phyloP scores from a whole-genome alignment of 2,329 filamentous ascomycete species.

The Penicillium palitans region DNA sequence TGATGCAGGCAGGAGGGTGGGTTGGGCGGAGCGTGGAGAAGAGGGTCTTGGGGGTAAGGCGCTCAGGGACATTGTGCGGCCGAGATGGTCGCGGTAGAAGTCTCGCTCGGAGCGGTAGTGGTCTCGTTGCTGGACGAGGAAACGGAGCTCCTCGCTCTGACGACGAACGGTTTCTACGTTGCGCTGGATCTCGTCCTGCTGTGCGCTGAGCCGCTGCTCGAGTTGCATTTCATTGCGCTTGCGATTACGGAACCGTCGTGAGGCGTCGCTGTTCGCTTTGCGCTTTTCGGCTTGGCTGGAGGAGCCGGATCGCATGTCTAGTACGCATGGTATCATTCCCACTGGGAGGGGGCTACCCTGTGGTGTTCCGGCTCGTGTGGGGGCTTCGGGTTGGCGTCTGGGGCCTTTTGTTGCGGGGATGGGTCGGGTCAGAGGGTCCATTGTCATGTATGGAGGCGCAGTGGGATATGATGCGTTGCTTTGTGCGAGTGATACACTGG shows the following conservation, averaged over 20 bases:
- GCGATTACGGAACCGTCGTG: constrained; percentile 43
- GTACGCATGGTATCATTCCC: constrained; percentile 39
- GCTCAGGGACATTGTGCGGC: constrained; percentile 27
- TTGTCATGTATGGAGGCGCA: constrained; percentile 25
- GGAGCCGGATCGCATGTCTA: constrained; percentile 45
- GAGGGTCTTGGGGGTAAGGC: constrained; percentile 34
- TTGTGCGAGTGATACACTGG: constrained; percentile 23
- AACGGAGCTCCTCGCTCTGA: constrained; percentile 38
- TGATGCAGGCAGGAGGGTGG: not conserved
- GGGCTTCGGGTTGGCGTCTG: constrained; percentile 19
- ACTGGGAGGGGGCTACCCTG: constrained; percentile 15
- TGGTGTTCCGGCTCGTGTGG: constrained; percentile 15
- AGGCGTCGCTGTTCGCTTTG: constrained; percentile 46
- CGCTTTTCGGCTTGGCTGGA: constrained; percentile 45
- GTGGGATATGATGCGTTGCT: constrained; percentile 20
- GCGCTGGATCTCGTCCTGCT: constrained; percentile 41
- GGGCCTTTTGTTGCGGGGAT: constrained; percentile 25
- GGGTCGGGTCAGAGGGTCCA: constrained; percentile 31
- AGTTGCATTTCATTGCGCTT: constrained; percentile 45
- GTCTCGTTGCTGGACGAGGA: constrained; percentile 37
- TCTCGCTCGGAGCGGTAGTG: constrained; percentile 44
- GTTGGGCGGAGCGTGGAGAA: constrained; percentile 29
- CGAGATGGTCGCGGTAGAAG: constrained; percentile 40
- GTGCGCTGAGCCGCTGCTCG: constrained; percentile 38
- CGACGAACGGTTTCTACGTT: constrained; percentile 31